Evolutionary conservation across 1,139 yeast species (phyloP), one percentile per base, ranked within the genome.

Genomic region (Hansenula sp.): DNA sequence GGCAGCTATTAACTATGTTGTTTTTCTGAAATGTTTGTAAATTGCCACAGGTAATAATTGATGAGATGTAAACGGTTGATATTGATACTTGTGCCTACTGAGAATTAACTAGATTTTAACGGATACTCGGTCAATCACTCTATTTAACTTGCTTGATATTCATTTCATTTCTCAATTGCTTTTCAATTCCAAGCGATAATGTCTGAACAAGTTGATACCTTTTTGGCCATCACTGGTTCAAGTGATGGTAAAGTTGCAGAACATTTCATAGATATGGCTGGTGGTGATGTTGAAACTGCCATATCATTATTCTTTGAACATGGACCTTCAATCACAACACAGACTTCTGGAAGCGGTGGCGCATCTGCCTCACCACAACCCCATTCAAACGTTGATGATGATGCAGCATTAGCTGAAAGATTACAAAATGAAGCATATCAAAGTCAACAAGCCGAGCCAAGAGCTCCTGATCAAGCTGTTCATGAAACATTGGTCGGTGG

Each of bases 211-310:
- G 67, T 86, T 26, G 81, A 84, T 18, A 78, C 82, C 26, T 92
- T 92, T 61, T 70, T 90, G 59, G 92, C 94, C 28, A 83, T 94
- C 42, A 89, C 98, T 0, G 88, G 88, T 17, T 77, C 77, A 6
- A 72, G 79, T 3, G 94, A 86, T 56, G 72, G 77, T 2, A 72
- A 73, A 3, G 68, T 77, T 25, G 98, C 98, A 2, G 69, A 71
- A 45, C 89, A 82, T 55, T 94, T 83, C 58, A 64, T 94, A 35
- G 90, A 83, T 25, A 79, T 90, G 64, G 76, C 94, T 10, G 90
- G 82, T 39, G 81, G 82, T 43, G 79, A 88, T 57, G 61, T 92
- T 35, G 96, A 90, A 46, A 76, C 80, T 24, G 98, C 98, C 0
- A 87, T 94, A 8, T 79, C 90, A 11, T 66, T 94, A 37, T 94